Evolutionary conservation across 768 basidiomycete species (phyloP).

Genomic region (Exsudoporus frostii): DNA sequence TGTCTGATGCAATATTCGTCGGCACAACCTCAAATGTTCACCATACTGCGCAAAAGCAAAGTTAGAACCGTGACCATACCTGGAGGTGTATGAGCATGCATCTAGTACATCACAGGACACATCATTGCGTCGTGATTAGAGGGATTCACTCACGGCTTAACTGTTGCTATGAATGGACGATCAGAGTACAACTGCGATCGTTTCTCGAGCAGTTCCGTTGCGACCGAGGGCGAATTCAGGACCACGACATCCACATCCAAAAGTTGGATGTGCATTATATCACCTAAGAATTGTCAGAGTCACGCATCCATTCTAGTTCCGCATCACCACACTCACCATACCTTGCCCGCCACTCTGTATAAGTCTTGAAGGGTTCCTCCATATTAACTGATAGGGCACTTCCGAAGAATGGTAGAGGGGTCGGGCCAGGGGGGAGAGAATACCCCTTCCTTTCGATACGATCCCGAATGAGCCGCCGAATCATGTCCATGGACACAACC

Average conservation of each 20-base stretch:
- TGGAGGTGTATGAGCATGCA: background rate
- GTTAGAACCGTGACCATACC: constrained; percentile 15
- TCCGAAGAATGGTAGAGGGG: constrained; percentile 18
- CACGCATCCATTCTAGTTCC: background rate
- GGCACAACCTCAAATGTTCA: constrained; percentile 9
- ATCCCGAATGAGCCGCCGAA: constrained; percentile 2
- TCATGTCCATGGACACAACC: background rate
- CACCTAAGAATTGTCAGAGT: constrained; percentile 27
- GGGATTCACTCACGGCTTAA: constrained; percentile 12
- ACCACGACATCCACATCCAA: constrained; percentile 45
- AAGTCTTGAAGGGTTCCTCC: constrained; percentile 14
- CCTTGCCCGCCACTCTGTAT: constrained; percentile 14
- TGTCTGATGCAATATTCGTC: constrained; percentile 16
- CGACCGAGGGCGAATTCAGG: constrained; percentile 42
- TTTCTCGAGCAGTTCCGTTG: constrained; percentile 45
- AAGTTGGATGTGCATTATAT: constrained; percentile 47
- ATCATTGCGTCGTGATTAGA: background rate
- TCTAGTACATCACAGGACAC: background rate
- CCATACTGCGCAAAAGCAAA: constrained; percentile 13
- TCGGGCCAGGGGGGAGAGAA: constrained; percentile 22
- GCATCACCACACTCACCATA: constrained; percentile 11
- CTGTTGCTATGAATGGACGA: constrained; percentile 37
- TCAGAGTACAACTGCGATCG: constrained; percentile 49
- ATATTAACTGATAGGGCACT: constrained; percentile 14
- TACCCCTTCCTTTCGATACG: constrained; percentile 11